These are phyloP conservation scores for Turritis glabra DNA, from an alignment of 345 rosid genomes.

Conservation along the genomic window DNA sequence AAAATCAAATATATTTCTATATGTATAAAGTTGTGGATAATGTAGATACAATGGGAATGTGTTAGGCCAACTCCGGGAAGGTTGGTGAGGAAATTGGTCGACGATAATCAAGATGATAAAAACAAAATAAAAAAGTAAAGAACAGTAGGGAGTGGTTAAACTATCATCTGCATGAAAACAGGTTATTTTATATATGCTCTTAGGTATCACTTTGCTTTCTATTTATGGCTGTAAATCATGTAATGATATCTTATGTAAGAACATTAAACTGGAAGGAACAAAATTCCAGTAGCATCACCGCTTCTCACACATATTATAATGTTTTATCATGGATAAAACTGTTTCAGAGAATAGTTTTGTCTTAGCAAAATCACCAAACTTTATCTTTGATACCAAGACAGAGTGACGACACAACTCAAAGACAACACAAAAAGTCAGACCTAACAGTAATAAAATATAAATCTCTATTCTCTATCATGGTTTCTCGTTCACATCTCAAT, in stretches of 20 bases:
- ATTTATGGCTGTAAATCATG: conserved; percentile 12
- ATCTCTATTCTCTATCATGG: not conserved
- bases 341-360: conserved; percentile 4
- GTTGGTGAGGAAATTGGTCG: conserved; percentile 32
- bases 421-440: conserved; percentile 8
- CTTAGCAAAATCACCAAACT: conserved; percentile 22
- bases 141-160: conserved; percentile 27
- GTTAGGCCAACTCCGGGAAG: conserved; percentile 32
- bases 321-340: not conserved
- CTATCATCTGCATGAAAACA: conserved; percentile 27
- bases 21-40: not conserved
- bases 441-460: conserved; percentile 22
- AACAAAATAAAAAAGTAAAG: not conserved
- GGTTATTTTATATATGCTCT: conserved; percentile 27
- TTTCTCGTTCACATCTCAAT: not conserved
- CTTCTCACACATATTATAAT: not conserved
- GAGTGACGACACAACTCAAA: not conserved
- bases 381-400: conserved; percentile 17
- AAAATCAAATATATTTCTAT: not conserved
- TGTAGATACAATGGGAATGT: not conserved
- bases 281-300: not conserved
- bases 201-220: conserved; percentile 36
- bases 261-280: conserved; percentile 1
- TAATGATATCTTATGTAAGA: not conserved
- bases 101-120: not conserved